phyloP scores from a whole-genome alignment of 345 rosid genomes.

The rapeseed (Brassica napus) region Da-Ae NC_063436.1:21716001-21716500 shows the following conservation, averaged over 20 bases:
- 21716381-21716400: conserved; percentile 48
- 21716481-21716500: neutral
- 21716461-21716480: conserved; percentile 8
- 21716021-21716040: neutral
- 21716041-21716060: neutral
- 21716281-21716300: neutral
- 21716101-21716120: conserved; percentile 53
- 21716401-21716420: conserved; percentile 69
- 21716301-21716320: conserved; percentile 99
- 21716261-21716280: neutral
- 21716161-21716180: conserved; percentile 56
- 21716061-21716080: conserved; percentile 91
- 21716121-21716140: conserved; percentile 69
- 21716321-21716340: conserved; percentile 88
- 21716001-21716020: neutral
- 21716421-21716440: conserved; percentile 87
- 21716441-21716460: conserved; percentile 64
- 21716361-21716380: conserved; percentile 75
- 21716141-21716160: conserved; percentile 82
- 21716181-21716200: conserved; percentile 94
- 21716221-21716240: conserved; percentile 27
- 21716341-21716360: conserved; percentile 84
- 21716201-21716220: conserved; percentile 97
- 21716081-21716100: conserved; percentile 70
- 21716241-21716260: neutral